Conservation (phyloP, 2,329 filamentous ascomycete genomes). For the Podosphaera aphanis region DNA sequence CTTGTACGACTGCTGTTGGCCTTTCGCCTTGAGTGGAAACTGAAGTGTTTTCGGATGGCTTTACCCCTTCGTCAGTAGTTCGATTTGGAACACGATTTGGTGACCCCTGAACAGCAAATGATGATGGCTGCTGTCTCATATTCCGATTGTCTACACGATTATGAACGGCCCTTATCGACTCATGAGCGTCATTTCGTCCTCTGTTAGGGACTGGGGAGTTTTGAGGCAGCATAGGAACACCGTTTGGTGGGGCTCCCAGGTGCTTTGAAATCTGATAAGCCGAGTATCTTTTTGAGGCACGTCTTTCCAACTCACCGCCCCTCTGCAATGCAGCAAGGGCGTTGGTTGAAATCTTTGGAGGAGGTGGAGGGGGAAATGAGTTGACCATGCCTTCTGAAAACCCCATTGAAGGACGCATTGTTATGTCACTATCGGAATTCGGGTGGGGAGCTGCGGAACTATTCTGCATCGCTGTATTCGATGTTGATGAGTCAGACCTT, state of each 20-base stretch:
- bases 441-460: slow-evolving; percentile 55
- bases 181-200: slow-evolving; percentile 50
- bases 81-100: slow-evolving; percentile 34
- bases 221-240: slow-evolving; percentile 69
- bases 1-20: no score
- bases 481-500: slow-evolving; percentile 38
- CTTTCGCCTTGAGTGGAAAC: no score
- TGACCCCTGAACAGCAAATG: slow-evolving; percentile 31
- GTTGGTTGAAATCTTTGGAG: slow-evolving; percentile 68
- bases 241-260: slow-evolving; percentile 55
- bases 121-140: slow-evolving; percentile 19
- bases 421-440: slow-evolving; percentile 29
- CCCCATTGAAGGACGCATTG: slow-evolving; percentile 23
- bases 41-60: neutral
- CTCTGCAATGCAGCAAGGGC: slow-evolving; percentile 76
- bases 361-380: slow-evolving; percentile 52
- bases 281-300: slow-evolving; percentile 82
- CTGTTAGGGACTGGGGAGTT: slow-evolving; percentile 67
- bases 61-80: slow-evolving; percentile 31
- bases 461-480: slow-evolving; percentile 54
- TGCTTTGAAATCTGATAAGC: slow-evolving; percentile 95
- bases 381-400: slow-evolving; percentile 26
- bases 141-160: slow-evolving; percentile 31
- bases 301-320: slow-evolving; percentile 74
- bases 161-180: slow-evolving; percentile 56